phyloP scores from a whole-genome alignment of 352 stramenopile species.

The Peronospora tabacina region DNA sequence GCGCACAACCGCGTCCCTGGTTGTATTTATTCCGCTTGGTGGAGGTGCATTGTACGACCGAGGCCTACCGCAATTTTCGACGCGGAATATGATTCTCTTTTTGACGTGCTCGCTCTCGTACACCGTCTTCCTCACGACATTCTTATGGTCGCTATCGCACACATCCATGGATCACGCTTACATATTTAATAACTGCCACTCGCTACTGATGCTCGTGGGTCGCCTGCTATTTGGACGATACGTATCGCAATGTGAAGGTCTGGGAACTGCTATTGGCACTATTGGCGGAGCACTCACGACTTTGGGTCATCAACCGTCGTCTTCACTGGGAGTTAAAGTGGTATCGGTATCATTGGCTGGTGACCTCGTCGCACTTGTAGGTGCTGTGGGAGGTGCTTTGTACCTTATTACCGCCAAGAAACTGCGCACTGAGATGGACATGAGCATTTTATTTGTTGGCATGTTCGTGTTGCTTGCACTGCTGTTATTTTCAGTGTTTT shows the following conservation, averaged over 20 bases:
- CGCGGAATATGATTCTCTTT: conserved; percentile 54
- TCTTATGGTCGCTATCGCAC: conserved; percentile 65
- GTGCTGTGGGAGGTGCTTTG: conserved; percentile 59
- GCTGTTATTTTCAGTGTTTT: conserved; percentile 62
- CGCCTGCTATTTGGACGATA: conserved; percentile 50
- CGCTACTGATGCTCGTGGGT: conserved; percentile 66
- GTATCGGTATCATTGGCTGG: conserved; percentile 46
- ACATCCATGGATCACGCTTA: conserved; percentile 80
- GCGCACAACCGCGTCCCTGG: conserved; percentile 62
- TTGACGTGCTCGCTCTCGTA: conserved; percentile 60
- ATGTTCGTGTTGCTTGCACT: conserved; percentile 65
- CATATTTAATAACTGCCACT: conserved; percentile 87
- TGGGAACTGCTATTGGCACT: conserved; percentile 71
- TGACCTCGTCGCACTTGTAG: conserved; percentile 68
- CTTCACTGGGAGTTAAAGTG: conserved; percentile 19
- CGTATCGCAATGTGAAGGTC: conserved; percentile 66
- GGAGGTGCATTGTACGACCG: conserved; percentile 43
- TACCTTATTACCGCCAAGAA: conserved; percentile 73
- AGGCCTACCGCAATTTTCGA: conserved; percentile 51
- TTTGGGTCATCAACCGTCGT: conserved; percentile 42
- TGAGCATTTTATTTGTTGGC: conserved; percentile 51
- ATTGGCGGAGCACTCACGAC: conserved; percentile 68
- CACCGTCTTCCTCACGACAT: conserved; percentile 74
- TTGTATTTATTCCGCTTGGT: conserved; percentile 63
- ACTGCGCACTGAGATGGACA: conserved; percentile 57